phyloP scores from a whole-genome alignment of 108 stramenopile species.

The Pseudonitzschia delicatissima region DNA sequence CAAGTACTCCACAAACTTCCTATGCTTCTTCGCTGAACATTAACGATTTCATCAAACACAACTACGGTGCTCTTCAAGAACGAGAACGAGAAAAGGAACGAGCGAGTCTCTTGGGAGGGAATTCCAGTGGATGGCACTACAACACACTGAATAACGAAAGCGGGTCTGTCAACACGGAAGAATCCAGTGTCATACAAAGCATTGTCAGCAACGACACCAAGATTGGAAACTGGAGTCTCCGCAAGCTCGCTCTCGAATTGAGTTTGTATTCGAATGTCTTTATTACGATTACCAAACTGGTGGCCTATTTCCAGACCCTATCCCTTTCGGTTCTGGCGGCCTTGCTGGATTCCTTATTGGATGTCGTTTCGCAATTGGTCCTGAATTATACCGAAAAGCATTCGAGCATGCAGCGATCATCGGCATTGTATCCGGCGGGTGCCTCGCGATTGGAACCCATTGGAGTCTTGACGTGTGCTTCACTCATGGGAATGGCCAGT shows the following conservation, averaged over 20 bases:
- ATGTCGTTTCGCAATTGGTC: conserved; percentile 85
- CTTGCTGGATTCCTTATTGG: conserved; percentile 84
- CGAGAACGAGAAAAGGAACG: not conserved
- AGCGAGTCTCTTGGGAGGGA: not conserved
- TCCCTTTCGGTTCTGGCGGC: conserved; percentile 89
- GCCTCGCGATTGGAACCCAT: conserved; percentile 89
- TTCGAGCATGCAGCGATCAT: conserved; percentile 59
- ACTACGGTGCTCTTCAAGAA: conserved; percentile 18
- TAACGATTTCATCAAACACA: conserved; percentile 32
- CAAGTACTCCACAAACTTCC: not conserved
- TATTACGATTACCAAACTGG: conserved; percentile 74
- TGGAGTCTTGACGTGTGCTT: conserved; percentile 90
- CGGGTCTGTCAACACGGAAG: not conserved
- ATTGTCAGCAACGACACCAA: not conserved
- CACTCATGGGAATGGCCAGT: conserved; percentile 91
- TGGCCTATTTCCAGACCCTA: conserved; percentile 71
- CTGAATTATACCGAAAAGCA: conserved; percentile 81
- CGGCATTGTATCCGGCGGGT: conserved; percentile 90
- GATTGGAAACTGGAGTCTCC: conserved; percentile 28
- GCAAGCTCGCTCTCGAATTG: conserved; percentile 71
- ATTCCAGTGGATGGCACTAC: not conserved
- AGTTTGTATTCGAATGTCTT: conserved; percentile 76
- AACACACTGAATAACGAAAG: not conserved
- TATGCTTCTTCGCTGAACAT: conserved; percentile 4
- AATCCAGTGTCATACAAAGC: not conserved